Base-by-base conservation (phyloP, 768 basidiomycete species). In the Tremella mesenterica region DNA sequence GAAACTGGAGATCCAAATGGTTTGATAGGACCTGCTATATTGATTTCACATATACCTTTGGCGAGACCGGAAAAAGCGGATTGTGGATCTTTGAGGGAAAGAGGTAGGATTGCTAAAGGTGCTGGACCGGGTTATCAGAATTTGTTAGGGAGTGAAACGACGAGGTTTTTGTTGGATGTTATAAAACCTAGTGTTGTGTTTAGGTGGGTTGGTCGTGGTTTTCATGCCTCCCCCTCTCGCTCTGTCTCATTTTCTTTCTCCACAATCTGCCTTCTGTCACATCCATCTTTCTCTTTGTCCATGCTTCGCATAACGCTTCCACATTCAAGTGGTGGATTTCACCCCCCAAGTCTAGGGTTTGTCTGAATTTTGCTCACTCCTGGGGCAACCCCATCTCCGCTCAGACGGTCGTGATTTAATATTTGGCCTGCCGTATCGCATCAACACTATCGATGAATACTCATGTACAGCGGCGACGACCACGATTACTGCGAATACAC, bases 401-500 rank as follows among this genome's bases (percentile, higher is more conserved):
- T n/a, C n/a, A n/a, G n/a, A n/a, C n/a, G n/a, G n/a, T n/a, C n/a
- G n/a, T 3, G 23, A 10, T 16, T 16, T 16, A 38, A 20, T 4
- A 3, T 23, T 20, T 14, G 27, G 21, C 39, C 2, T 5, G 5
- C n/a, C n/a, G n/a, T n/a, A n/a, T 29, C 33, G 44, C 20, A 47
- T 39, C 27, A 33, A 39, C 23, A 23, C 14, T 26, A n/a, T n/a
- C n/a, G n/a, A n/a, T n/a, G n/a, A n/a, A n/a, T n/a, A n/a, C n/a
- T n/a, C n/a, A 16, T 28, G 4, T 14, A 6, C 54, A 89, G 87
- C 60, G 93, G 88, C 4, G 90, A 96, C 71, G 91, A 96, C 66
- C 91, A 95, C 69, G 93, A 96, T 64, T 89, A 92, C 59, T 97
- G 93, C 73, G 87, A 87, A 75, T 81, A 83, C 65, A 76, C 76